phyloP scores from a whole-genome alignment of 139 green algal species.

The Closterium sp. region DNA sequence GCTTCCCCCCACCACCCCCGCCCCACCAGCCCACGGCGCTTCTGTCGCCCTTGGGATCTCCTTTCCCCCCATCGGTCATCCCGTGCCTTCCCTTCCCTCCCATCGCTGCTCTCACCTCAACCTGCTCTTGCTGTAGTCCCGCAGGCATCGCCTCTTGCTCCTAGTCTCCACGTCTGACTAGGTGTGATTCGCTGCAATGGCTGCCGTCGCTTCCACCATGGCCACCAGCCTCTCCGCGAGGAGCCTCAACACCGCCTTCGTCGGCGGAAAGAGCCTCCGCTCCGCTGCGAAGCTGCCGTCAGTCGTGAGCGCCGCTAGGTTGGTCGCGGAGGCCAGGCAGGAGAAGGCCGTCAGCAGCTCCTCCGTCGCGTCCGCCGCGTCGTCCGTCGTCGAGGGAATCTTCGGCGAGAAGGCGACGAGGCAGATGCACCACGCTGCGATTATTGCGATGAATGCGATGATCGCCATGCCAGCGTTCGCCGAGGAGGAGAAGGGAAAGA shows the following conservation, averaged over 20 bases:
- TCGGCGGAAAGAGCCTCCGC: neutral
- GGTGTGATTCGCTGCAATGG: neutral
- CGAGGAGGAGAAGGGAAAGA: slow-evolving; percentile 56
- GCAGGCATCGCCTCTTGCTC: neutral
- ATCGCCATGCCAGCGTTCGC: slow-evolving; percentile 22
- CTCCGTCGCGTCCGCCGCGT: neutral
- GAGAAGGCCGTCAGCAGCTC: neutral
- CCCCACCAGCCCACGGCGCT: too few species aligned
- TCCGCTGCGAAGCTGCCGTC: neutral
- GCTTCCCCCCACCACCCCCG: too few species aligned
- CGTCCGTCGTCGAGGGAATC: slow-evolving; percentile 6
- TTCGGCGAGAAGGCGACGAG: slow-evolving; percentile 9
- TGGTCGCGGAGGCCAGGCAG: neutral
- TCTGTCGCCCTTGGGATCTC: too few species aligned
- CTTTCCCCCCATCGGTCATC: too few species aligned
- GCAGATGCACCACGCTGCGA: slow-evolving; percentile 4
- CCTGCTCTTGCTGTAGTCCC: neutral
- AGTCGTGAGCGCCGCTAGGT: neutral
- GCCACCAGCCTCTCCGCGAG: neutral
- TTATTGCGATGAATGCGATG: slow-evolving; percentile 21
- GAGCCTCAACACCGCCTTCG: neutral
- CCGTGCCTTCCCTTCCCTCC: too few species aligned
- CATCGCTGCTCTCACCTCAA: neutral
- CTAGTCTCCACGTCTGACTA: neutral
- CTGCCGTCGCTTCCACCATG: neutral